phyloP scores from a whole-genome alignment of 2,329 filamentous ascomycete genomes.

The Sphaceloma murrayae region DNA sequence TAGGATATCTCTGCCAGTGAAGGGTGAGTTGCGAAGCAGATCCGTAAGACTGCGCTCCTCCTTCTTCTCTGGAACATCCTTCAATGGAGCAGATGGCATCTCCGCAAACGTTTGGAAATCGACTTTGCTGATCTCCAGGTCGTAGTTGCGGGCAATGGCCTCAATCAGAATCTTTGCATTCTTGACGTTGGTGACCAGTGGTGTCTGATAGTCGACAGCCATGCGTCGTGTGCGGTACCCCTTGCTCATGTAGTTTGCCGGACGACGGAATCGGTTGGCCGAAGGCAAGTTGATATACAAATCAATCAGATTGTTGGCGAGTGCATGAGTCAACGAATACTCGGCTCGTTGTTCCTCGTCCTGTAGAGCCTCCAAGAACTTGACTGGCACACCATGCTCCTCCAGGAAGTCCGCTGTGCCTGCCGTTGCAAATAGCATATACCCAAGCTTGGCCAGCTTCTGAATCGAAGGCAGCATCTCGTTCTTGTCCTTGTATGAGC shows the following conservation, averaged over 20 bases:
- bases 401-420: conserved; percentile 95
- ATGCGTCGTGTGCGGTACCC: conserved; percentile 94
- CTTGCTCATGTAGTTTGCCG: conserved; percentile 97
- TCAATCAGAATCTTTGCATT: conserved; percentile 96
- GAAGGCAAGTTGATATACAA: conserved; percentile 99
- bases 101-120: conserved; percentile 77
- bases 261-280: conserved; percentile 90
- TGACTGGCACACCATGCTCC: conserved; percentile 82
- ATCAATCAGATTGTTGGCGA: conserved; percentile 96
- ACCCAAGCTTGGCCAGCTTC: conserved; percentile 83
- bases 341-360: conserved; percentile 83
- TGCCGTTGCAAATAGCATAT: conserved; percentile 90
- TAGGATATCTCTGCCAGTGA: conserved; percentile 82
- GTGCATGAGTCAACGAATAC: conserved; percentile 91
- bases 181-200: conserved; percentile 96
- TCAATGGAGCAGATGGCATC: conserved; percentile 26
- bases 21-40: conserved; percentile 68
- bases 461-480: conserved; percentile 91
- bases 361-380: conserved; percentile 79
- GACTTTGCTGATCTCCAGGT: conserved; percentile 69
- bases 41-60: conserved; percentile 53
- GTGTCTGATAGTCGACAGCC: conserved; percentile 96
- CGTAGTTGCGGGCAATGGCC: conserved; percentile 80
- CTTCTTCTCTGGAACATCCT: conserved; percentile 30
- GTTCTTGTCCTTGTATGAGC: conserved; percentile 94